Evolutionary conservation across 2,329 filamentous ascomycete genomes (phyloP).

Genomic region (Claviceps humidiphila): DNA sequence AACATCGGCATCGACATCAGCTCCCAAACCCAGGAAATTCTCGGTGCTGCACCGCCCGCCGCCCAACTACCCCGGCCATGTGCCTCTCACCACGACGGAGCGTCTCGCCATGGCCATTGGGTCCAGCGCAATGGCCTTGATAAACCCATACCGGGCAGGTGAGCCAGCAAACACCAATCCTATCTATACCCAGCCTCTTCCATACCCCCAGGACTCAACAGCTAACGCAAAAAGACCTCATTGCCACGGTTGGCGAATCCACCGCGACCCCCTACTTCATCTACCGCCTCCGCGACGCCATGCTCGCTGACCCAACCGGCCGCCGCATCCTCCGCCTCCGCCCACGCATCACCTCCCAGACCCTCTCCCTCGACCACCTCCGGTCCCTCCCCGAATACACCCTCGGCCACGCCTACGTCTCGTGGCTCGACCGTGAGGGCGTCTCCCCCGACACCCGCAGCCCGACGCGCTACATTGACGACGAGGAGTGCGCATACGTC

Average conservation of each 20-base stretch:
- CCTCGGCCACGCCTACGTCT: constrained; percentile 70
- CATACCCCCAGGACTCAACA: too few species aligned
- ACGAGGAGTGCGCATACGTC: constrained; percentile 92
- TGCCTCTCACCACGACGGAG: constrained; percentile 71
- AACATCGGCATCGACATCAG: neutral
- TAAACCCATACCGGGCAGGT: constrained; percentile 73
- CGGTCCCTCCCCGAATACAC: constrained; percentile 58
- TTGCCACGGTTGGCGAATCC: constrained; percentile 85
- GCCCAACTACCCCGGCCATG: constrained; percentile 83
- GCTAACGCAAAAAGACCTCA: constrained; percentile 51
- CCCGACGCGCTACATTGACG: constrained; percentile 77
- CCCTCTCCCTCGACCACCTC: constrained; percentile 52
- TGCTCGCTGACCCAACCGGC: constrained; percentile 74
- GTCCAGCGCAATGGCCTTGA: constrained; percentile 47
- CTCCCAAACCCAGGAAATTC: constrained; percentile 26
- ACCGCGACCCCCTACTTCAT: constrained; percentile 95
- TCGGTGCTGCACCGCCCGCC: constrained; percentile 74
- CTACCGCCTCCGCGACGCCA: constrained; percentile 76
- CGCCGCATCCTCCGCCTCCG: constrained; percentile 83
- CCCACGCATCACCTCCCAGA: constrained; percentile 73
- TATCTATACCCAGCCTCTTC: neutral
- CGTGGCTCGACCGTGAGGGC: constrained; percentile 87
- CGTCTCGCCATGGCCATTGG: constrained; percentile 56
- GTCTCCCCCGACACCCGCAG: constrained; percentile 84
- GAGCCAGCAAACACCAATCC: constrained; percentile 7